These are phyloP conservation scores for Laburnicola sp. DNA, from an alignment of 2,329 filamentous ascomycete genomes.

Conservation along the genomic window DNA sequence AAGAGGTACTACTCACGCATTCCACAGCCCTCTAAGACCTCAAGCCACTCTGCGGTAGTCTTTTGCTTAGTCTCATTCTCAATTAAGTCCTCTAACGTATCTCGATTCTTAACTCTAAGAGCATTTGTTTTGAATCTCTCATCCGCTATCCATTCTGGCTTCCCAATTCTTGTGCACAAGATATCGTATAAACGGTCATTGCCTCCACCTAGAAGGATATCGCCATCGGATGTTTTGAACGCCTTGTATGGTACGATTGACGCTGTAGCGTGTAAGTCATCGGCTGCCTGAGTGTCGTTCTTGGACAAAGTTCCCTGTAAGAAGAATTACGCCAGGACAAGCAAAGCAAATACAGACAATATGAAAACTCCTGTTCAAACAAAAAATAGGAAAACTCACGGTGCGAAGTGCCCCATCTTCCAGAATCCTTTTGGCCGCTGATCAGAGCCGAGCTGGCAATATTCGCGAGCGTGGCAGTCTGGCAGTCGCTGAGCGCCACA, in stretches of 20 bases:
- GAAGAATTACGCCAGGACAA: too few species aligned
- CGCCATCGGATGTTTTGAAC: conserved; percentile 67
- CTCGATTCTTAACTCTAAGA: conserved; percentile 68
- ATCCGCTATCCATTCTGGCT: conserved; percentile 62
- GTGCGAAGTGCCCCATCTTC: conserved; percentile 95
- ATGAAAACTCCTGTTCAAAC: too few species aligned
- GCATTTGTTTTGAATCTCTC: conserved; percentile 62
- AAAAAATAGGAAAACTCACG: conserved; percentile 56
- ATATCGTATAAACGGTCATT: conserved; percentile 66
- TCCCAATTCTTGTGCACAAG: conserved; percentile 60
- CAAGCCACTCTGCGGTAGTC: conserved; percentile 87
- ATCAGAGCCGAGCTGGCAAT: conserved; percentile 91
- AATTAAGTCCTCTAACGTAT: conserved; percentile 75
- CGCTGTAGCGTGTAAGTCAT: conserved; percentile 55
- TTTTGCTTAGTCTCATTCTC: conserved; percentile 72
- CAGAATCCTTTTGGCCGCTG: conserved; percentile 82
- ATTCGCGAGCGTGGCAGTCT: conserved; percentile 92
- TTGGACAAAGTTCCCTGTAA: too few species aligned
- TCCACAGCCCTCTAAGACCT: conserved; percentile 82
- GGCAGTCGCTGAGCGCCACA: conserved; percentile 87
- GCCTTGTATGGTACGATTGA: conserved; percentile 95
- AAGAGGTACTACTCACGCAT: conserved; percentile 60
- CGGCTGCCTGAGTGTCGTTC: not conserved
- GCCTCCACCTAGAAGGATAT: conserved; percentile 65
- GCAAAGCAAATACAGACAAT: too few species aligned